These are phyloP conservation scores for Phytophthora nicotianae DNA, from an alignment of 352 stramenopile species.

Conservation along the genomic window DNA sequence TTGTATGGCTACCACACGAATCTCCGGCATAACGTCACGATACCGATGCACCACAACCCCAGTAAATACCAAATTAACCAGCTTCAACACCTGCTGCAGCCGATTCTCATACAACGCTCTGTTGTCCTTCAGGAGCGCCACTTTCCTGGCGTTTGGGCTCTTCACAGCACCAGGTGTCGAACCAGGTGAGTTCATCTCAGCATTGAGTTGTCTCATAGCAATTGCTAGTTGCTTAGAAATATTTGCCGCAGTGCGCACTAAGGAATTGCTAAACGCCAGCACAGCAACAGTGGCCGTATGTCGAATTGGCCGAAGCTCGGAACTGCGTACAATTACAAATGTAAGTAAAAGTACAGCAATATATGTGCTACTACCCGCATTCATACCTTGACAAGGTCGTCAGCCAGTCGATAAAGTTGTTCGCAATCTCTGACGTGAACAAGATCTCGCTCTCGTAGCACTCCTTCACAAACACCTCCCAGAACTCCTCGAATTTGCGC, in stretches of 20 bases:
- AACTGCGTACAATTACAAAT: conserved; percentile 41
- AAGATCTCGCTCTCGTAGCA: conserved; percentile 84
- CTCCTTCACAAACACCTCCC: conserved; percentile 76
- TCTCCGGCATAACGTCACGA: conserved; percentile 93
- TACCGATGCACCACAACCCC: conserved; percentile 84
- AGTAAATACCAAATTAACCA: conserved; percentile 76
- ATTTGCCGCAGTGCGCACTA: conserved; percentile 57
- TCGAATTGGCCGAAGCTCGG: conserved; percentile 81
- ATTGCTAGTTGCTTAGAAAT: conserved; percentile 71
- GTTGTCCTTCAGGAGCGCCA: conserved; percentile 63
- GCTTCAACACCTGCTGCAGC: conserved; percentile 56
- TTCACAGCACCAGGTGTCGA: conserved; percentile 36
- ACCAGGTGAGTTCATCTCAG: conserved; percentile 45
- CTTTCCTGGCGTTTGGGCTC: conserved; percentile 50
- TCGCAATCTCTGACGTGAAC: conserved; percentile 68
- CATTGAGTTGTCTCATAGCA: conserved; percentile 73
- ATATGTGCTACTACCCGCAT: neutral
- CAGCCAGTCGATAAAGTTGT: conserved; percentile 81
- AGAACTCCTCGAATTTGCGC: conserved; percentile 74
- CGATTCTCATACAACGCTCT: conserved; percentile 72
- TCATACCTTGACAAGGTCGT: conserved; percentile 76
- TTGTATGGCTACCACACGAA: conserved; percentile 85
- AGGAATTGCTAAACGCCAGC: conserved; percentile 66
- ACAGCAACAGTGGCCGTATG: conserved; percentile 79
- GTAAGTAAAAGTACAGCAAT: neutral